phyloP scores from a whole-genome alignment of 805 yeast species.

The Saccharomycopsis sp. region DNA sequence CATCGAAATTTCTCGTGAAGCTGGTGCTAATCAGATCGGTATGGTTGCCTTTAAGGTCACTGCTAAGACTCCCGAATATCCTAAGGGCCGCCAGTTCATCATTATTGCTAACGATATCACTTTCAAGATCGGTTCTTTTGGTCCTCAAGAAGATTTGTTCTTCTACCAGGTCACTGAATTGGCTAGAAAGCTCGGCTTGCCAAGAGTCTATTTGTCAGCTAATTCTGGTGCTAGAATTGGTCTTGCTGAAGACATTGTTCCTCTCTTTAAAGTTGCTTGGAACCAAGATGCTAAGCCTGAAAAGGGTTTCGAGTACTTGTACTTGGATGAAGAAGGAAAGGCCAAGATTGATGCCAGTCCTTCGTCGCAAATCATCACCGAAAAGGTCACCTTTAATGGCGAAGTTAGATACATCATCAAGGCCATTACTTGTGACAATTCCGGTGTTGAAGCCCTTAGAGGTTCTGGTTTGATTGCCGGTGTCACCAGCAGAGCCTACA shows the following conservation, averaged over 20 bases:
- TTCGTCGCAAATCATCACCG: slow-evolving; percentile 59
- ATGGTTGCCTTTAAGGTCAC: slow-evolving; percentile 94
- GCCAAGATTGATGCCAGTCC: slow-evolving; percentile 51
- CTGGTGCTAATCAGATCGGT: slow-evolving; percentile 93
- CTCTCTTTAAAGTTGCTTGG: slow-evolving; percentile 91
- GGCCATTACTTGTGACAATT: slow-evolving; percentile 89
- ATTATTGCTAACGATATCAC: slow-evolving; percentile 97
- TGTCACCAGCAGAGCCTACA: slow-evolving; percentile 95
- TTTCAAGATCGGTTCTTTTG: slow-evolving; percentile 96
- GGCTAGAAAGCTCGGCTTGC: slow-evolving; percentile 87
- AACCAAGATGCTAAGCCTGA: slow-evolving; percentile 64
- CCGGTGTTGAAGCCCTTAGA: slow-evolving; percentile 96
- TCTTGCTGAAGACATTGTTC: slow-evolving; percentile 91
- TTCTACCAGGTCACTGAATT: slow-evolving; percentile 89
- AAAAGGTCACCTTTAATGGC: slow-evolving; percentile 76
- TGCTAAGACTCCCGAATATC: slow-evolving; percentile 94
- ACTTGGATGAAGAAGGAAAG: slow-evolving; percentile 64
- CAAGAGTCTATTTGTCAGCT: slow-evolving; percentile 92
- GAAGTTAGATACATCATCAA: slow-evolving; percentile 75
- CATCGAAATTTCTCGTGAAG: slow-evolving; percentile 87
- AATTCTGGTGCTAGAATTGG: slow-evolving; percentile 99
- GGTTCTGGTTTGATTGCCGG: slow-evolving; percentile 99
- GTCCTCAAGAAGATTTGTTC: slow-evolving; percentile 91
- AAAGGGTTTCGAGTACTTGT: slow-evolving; percentile 87
- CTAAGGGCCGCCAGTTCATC: slow-evolving; percentile 89